phyloP scores from a whole-genome alignment of 768 basidiomycete species.

The Russula ochroleuca region DNA sequence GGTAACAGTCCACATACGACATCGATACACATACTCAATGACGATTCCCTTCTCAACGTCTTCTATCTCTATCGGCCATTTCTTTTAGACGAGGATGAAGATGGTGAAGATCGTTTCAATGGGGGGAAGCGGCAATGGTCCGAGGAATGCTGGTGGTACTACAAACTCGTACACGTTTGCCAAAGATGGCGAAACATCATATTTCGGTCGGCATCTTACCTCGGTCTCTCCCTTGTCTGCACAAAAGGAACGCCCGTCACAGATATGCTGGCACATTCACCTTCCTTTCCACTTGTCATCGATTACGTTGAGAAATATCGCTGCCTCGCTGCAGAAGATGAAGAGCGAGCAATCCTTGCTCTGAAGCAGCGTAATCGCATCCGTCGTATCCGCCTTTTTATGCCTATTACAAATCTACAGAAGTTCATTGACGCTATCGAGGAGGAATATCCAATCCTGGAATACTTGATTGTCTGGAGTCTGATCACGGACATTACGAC shows the following conservation, averaged over 20 bases:
- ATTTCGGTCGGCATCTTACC: background rate
- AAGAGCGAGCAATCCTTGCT: background rate
- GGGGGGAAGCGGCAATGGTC: background rate
- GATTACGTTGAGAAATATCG: background rate
- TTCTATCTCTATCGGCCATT: background rate
- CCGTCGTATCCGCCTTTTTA: background rate
- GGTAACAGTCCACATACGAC: background rate
- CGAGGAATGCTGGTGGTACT: background rate
- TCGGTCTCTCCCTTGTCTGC: background rate
- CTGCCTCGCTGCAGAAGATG: background rate
- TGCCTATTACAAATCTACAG: background rate
- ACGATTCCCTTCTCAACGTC: background rate
- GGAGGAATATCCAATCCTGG: background rate
- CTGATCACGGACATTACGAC: no score
- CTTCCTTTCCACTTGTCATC: background rate
- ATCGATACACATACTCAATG: background rate
- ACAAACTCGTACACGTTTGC: background rate
- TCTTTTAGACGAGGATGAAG: background rate
- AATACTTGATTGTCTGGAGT: background rate
- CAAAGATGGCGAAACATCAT: background rate
- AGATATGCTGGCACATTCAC: slow-evolving; percentile 3
- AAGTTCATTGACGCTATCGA: background rate
- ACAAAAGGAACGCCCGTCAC: background rate
- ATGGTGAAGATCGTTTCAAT: no score
- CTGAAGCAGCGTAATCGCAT: background rate